These are phyloP conservation scores for Hericium rajendrae DNA, from an alignment of 768 basidiomycete genomes.

Conservation along the genomic window DNA sequence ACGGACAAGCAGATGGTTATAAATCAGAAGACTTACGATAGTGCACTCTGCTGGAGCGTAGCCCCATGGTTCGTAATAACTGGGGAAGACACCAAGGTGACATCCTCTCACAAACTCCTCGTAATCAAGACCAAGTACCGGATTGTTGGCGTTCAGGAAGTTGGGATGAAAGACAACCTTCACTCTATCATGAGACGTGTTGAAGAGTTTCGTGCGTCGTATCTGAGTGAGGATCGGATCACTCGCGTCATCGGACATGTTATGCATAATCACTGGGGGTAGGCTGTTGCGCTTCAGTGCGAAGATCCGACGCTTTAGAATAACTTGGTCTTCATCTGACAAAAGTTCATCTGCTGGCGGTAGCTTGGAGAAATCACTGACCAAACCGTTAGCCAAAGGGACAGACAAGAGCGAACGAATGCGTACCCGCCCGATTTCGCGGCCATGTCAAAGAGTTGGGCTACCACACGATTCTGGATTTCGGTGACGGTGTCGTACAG, in stretches of 20 bases:
- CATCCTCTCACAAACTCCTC: conserved; percentile 99
- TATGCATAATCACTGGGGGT: conserved; percentile 95
- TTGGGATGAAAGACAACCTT: conserved; percentile 98
- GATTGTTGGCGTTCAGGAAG: conserved; percentile 96
- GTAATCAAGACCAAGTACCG: conserved; percentile 93
- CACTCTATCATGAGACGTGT: conserved; percentile 78
- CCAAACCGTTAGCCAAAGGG: not conserved
- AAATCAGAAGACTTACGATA: conserved; percentile 49
- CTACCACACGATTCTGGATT: conserved; percentile 88
- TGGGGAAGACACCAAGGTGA: conserved; percentile 97
- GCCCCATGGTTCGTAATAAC: conserved; percentile 95
- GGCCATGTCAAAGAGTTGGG: conserved; percentile 88
- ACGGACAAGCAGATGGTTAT: not conserved
- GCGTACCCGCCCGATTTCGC: conserved; percentile 84
- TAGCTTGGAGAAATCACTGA: conserved; percentile 62
- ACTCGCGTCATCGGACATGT: conserved; percentile 88
- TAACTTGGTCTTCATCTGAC: conserved; percentile 85
- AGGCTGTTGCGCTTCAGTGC: conserved; percentile 90
- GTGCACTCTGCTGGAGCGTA: conserved; percentile 98
- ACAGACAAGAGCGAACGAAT: not conserved
- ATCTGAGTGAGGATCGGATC: conserved; percentile 96
- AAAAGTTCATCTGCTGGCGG: conserved; percentile 70
- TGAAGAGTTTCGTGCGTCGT: conserved; percentile 89
- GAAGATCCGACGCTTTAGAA: conserved; percentile 92
- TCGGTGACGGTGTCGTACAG: conserved; percentile 92